Base-by-base conservation (phyloP, 257 asterid species). In the Orobanche coerulescens region DNA sequence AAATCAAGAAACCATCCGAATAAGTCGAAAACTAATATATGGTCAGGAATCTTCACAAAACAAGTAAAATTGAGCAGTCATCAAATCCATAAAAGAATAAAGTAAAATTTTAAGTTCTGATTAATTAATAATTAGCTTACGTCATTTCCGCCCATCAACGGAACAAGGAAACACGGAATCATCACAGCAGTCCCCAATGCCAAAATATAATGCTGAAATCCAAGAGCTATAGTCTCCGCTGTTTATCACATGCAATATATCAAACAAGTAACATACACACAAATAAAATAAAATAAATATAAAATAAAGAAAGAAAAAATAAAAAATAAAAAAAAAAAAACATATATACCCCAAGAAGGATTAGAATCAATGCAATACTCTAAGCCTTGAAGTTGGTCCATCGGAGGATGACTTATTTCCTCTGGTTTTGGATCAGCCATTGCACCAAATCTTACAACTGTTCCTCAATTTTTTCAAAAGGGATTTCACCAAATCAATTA, bases 341-440 rank as follows among this genome's bases (percentile, higher is more conserved):
- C 40, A 7, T 20, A 26, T 15, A 19, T 77, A 92, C 97, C 94
- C 97, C 97, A 92, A 33, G 97, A 83, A 71, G 98, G 98, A 77
- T 92, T 92, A 44, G 98, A 92, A 74, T 92, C 95, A 65, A 92
- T 92, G 78, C 98, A 92, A 40, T 92, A 92, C 80, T 92, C 98
- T 69, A 92, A 81, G 26, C 98, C 98, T 44, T 92, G 98, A 67
- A 92, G 91, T 66, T 92, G 98, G 67, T 88, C 98, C 97, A 86
- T 71, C 4, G 97, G 95, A 18, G 85, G 97, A 66, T 92, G 97
- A 64, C 88, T 88, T 24, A 92, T 86, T 75, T 92, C 98, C 77
- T 92, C 98, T 71, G 84, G 87, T 73, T 92, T 92, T 25, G 83
- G 81, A 56, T 84, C 87, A 40, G 84, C 96, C 98, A 86, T 92